A percentile compares a stretch with the other conserved stretches of the same genome.
phyloP scores from a whole-genome alignment of 208 protist genomes.

The Trypanosoma caninum region DNA sequence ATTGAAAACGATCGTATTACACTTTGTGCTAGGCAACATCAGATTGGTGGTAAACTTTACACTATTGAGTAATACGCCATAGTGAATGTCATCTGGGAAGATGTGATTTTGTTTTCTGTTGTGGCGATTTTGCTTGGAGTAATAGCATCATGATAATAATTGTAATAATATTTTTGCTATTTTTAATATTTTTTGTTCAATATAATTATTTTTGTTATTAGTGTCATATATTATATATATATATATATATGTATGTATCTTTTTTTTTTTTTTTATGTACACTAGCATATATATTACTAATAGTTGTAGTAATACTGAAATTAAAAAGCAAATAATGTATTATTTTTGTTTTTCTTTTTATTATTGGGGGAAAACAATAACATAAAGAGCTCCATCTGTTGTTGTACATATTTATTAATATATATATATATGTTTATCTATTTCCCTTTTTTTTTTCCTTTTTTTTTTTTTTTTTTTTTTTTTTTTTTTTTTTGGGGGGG shows the following conservation, averaged over 20 bases:
- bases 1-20: conserved; percentile 24
- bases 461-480: background rate
- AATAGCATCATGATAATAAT: background rate
- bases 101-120: background rate
- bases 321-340: background rate
- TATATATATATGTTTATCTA: background rate
- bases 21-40: conserved; percentile 13
- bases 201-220: background rate
- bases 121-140: background rate
- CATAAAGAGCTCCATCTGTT: background rate
- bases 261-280: background rate
- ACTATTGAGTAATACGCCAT: conserved; percentile 1
- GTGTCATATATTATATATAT: background rate
- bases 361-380: background rate
- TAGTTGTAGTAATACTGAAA: background rate
- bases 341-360: background rate
- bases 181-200: background rate
- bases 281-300: background rate
- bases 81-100: background rate
- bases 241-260: background rate
- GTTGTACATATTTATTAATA: background rate
- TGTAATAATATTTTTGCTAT: background rate
- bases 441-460: background rate
- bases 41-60: conserved; percentile 28
- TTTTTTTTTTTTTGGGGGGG: background rate